These are phyloP conservation scores for Nephromyces sp. DNA, from an alignment of 169 alveolate genomes.

Conservation along the genomic window DNA sequence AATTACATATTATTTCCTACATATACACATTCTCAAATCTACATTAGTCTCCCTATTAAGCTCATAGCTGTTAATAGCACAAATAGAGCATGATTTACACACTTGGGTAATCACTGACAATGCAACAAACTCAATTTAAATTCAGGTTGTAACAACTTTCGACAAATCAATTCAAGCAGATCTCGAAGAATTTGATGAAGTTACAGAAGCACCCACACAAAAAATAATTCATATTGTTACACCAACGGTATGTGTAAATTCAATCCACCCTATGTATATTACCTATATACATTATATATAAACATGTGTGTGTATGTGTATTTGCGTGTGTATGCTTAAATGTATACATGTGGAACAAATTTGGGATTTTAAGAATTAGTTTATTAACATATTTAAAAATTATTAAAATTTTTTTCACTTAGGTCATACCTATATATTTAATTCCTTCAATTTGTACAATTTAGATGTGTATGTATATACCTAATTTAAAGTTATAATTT, in stretches of 20 bases:
- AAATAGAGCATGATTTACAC: background rate
- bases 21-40: background rate
- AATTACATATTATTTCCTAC: background rate
- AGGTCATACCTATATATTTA: no score
- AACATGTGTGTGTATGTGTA: background rate
- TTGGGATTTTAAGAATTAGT: no score
- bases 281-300: background rate
- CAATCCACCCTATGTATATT: background rate
- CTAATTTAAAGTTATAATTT: no score
- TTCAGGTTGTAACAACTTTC: background rate
- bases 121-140: background rate
- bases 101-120: background rate
- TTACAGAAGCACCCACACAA: background rate
- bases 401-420: no score
- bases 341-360: background rate
- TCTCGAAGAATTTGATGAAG: background rate
- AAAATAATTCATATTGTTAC: background rate
- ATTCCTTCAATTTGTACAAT: no score
- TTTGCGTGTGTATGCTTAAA: background rate
- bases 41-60: background rate
- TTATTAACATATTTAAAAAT: no score
- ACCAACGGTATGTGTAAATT: background rate
- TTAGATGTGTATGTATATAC: no score
- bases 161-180: background rate
- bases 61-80: background rate